Evolutionary conservation across 2,329 filamentous ascomycete species (phyloP), one percentile per base, ranked within the genome.

Genomic region (Fusarium hostae): DNA sequence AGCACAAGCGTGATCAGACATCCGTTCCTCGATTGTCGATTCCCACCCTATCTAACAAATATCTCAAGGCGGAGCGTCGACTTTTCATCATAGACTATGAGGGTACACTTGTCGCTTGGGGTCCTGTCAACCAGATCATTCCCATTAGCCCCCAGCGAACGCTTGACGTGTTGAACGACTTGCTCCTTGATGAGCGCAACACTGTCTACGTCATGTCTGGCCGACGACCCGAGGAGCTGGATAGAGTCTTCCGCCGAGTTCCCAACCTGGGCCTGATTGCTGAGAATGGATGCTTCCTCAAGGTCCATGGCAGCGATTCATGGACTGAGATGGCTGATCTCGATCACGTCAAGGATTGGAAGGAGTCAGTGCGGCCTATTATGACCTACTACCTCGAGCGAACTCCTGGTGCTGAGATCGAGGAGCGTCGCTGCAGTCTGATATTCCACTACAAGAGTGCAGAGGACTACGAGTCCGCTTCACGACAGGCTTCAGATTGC

Each of bases 21-120:
- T 92, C 94, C 0, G 93, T 98, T 13, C 95, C 96, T 24, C 92
- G 96, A 3, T 86, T 98, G 6, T 95, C 93, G 5, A 82, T 95
- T 26, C 87, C 85, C 45, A 82, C 85, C 2, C 84, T 98, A 3
- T 82, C 86, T 5, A 83, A 89, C 51, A 86, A 89, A 67, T 98
- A 98, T 80, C 84, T 87, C 66, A 79, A 84, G 12, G 88, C 92
- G 1, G 81, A 89, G 44, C 88, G 89, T 24, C 90, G 95, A 20
- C 86, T 98, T 5, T 96, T 98, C 81, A 91, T 98, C 71, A 86
- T 98, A 47, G 95, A 98, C 78, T 97, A 97, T 77, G 95, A 98
- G 80, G 95, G 94, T 47, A 98, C 95, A 0, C 85, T 98, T 11
- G 93, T 96, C 45, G 94, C 92, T 58, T 96, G 94, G 88, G 94